Base-by-base conservation (phyloP, 805 yeast species). In the Lipomyces japonicus region DNA sequence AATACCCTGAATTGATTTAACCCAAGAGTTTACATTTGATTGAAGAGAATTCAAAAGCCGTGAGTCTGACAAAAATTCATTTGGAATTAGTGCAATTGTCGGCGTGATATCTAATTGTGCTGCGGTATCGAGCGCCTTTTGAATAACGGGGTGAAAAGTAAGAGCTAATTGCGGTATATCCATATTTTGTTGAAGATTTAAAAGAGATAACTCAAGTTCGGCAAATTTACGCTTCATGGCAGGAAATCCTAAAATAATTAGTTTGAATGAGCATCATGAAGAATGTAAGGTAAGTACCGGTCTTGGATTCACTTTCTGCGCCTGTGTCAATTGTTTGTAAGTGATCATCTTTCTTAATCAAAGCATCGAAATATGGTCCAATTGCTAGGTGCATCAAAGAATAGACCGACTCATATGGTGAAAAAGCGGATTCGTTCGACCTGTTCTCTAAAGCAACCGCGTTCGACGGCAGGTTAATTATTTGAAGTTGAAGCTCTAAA, bases 1-100 rank as follows among this genome's bases (percentile, higher is more conserved):
- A 4, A 87, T 70, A 1, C 72, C 65, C 53, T 81, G 82, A 12
- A 82, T 76, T 30, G 77, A 76, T 53, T 73, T 77, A 16, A 82
- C 78, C 97, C 97, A 90, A 2, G 71, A 70, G 59, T 86, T 86
- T 7, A 82, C 95, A 1, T 74, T 72, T 2, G 73, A 65, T 46
- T 93, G 95, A n/a, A 88, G 66, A 40, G 72, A 73, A 60, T 90
- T 90, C 39, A 90, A 68, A 50, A 82, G 75, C 0, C 65, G 60
- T 0, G 84, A 65, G 58, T 86, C 88, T 1, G 68, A 57, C 0
- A 78, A 58, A 3, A 73, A 58, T 0, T 65, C 66, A 1, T 70
- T 69, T 0, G 75, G 65, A 2, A 77, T 57, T 35, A 61, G 52
- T 26, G 65, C 67, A 10, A 63, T 50, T 50, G 16, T 55, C 56